Conservation (phyloP, 352 stramenopile species). For the Globisporangium spinosum region DNA sequence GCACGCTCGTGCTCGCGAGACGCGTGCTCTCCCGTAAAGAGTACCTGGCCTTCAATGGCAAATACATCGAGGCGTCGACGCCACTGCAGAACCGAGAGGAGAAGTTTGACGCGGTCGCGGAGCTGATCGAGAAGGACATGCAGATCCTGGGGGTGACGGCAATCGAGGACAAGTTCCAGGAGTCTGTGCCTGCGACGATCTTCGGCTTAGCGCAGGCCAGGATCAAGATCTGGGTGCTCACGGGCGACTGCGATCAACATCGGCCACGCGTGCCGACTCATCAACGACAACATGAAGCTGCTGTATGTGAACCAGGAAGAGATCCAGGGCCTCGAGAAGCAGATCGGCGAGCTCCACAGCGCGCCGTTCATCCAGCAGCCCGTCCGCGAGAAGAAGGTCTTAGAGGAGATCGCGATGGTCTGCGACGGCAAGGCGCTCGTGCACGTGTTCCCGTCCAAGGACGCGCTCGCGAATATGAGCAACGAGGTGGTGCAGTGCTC, state of each 20-base stretch:
- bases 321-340: conserved; percentile 32
- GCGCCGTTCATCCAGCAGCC: conserved; percentile 41
- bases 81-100: conserved; percentile 48
- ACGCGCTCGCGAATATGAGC: conserved; percentile 38
- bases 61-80: conserved; percentile 50
- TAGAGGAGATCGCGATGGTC: conserved; percentile 57
- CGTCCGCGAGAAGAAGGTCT: conserved; percentile 28
- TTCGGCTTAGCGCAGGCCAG: conserved; percentile 89
- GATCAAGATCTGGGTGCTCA: conserved; percentile 98
- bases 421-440: conserved; percentile 65
- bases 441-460: conserved; percentile 61
- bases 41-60: conserved; percentile 52
- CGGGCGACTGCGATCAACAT: conserved; percentile 98
- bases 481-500: conserved; percentile 24
- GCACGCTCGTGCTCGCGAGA: conserved; percentile 69
- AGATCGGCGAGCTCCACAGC: conserved; percentile 45
- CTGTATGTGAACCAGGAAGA: conserved; percentile 61
- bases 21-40: conserved; percentile 45
- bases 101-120: conserved; percentile 50
- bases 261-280: conserved; percentile 80
- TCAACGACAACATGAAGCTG: conserved; percentile 67
- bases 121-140: conserved; percentile 68
- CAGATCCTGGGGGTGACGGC: conserved; percentile 90
- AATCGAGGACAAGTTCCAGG: conserved; percentile 96
- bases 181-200: conserved; percentile 92